These are phyloP conservation scores for Malassezia yamatoensis DNA, from an alignment of 1,284 basidiomycete genomes.

Conservation along the genomic window DNA sequence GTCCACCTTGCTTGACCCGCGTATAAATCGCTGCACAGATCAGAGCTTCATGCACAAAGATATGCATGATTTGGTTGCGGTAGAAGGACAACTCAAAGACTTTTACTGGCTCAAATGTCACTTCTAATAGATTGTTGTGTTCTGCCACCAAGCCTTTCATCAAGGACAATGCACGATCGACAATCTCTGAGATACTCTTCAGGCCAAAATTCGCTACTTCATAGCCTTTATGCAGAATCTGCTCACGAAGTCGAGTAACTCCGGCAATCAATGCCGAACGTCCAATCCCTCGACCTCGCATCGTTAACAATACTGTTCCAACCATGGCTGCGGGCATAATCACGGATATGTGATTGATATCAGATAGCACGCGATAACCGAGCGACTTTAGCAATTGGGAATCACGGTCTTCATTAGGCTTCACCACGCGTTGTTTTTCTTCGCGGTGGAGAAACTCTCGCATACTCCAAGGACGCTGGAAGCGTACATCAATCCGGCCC, in stretches of 20 bases:
- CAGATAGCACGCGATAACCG: constrained; percentile 47
- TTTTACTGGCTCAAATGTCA: constrained; percentile 43
- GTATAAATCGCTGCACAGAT: constrained; percentile 43
- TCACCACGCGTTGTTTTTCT: constrained; percentile 24
- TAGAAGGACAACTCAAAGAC: constrained; percentile 49
- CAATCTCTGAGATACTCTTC: constrained; percentile 37
- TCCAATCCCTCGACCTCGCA: constrained; percentile 48
- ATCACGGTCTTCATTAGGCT: constrained; percentile 30
- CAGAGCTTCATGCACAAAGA: constrained; percentile 39
- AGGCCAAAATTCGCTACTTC: constrained; percentile 47
- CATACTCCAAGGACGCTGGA: constrained; percentile 49
- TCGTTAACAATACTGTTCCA: constrained; percentile 46
- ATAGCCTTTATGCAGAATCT: constrained; percentile 46
- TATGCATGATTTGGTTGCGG: constrained; percentile 48
- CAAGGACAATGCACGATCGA: constrained; percentile 39
- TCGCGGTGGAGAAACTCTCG: constrained; percentile 44
- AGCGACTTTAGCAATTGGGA: constrained; percentile 43
- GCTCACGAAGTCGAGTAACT: constrained; percentile 40
- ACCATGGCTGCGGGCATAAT: constrained; percentile 49
- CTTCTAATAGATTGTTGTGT: constrained; percentile 46
- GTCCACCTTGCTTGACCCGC: constrained; percentile 47
- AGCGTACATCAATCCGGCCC: constrained; percentile 49
- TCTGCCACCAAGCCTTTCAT: constrained; percentile 43
- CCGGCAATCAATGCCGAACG: constrained; percentile 44
- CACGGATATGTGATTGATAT: constrained; percentile 48